Evolutionary conservation across 805 yeast genomes (phyloP), one percentile per base, ranked within the genome.

Genomic region (Kodamaea jinghongensis): DNA sequence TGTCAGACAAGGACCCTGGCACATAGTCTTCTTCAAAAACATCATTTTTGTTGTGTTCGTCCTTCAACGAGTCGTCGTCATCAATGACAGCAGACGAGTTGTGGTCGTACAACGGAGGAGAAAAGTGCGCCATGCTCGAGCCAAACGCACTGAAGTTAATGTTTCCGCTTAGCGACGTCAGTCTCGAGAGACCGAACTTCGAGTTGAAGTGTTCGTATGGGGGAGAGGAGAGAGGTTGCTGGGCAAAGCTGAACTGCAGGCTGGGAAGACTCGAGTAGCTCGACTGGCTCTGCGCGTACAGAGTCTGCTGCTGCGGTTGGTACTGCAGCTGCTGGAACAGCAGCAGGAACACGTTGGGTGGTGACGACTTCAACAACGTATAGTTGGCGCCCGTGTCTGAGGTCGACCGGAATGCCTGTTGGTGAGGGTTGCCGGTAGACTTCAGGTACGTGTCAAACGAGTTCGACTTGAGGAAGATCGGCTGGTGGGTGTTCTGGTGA

Each of bases 1-100:
- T 65, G 48, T 87, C 96, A n/a, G 82, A 76, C 28, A 89, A 63
- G 20, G 90, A 78, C 4, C 83, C 79, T 1, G 97, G 97, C 3
- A 89, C 84, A 50, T 79, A 84, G 54, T 86, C 95, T 48, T 86
- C 90, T 34, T 76, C 86, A 5, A 71, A 46, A 15, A 30, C 35
- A 11, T 43, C 52, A 13, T 28, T 14, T 23, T 7, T 34, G 11
- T 36, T 34, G 11, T 37, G 34, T 4, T 57, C 71, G 35, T 52
- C 63, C 1, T 48, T 48, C 17, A 38, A 26, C 10, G 33, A 36
- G 14, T 49, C 55, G 26, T 56, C 73, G 32, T 72, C 77, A 32
- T 70, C 75, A n/a, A 39, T 52, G 14, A 56, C 43, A 3, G 66
- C 60, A 10, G 56, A 54, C 16, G 47, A 50, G 28, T 36, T 38